A percentile compares a stretch with the other conserved stretches of the same genome.
Conservation (phyloP, 2,329 filamentous ascomycete genomes). For the Claviceps sp. region DNA sequence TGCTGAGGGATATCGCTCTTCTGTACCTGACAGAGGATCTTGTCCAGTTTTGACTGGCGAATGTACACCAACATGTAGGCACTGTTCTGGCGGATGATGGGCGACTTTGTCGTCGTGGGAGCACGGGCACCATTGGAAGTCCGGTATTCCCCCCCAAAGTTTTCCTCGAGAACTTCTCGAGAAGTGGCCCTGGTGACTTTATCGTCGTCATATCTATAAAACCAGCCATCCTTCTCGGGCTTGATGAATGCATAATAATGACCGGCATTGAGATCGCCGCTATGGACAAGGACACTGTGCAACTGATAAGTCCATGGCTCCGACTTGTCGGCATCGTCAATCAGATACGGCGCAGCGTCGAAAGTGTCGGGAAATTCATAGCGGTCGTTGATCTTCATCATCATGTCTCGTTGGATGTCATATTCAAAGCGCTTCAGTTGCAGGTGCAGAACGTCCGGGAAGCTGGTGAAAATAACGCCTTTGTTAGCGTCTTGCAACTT, state of each 20-base stretch:
- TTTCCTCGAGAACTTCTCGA: constrained; percentile 87
- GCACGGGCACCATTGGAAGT: constrained; percentile 34
- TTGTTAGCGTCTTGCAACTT: constrained; percentile 95
- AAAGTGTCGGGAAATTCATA: constrained; percentile 81
- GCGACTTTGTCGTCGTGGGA: constrained; percentile 39
- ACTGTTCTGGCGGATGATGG: constrained; percentile 57
- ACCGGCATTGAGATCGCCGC: constrained; percentile 88
- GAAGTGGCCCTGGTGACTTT: constrained; percentile 89
- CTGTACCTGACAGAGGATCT: constrained; percentile 65
- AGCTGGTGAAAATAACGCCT: constrained; percentile 91
- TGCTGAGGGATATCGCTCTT: constrained; percentile 69
- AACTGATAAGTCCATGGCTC: constrained; percentile 87
- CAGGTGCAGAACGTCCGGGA: constrained; percentile 85
- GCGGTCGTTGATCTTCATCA: constrained; percentile 97
- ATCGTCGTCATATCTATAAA: constrained; percentile 96
- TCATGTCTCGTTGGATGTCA: constrained; percentile 86
- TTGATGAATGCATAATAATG: constrained; percentile 98
- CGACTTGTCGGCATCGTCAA: constrained; percentile 72
- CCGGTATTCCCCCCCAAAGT: constrained; percentile 81
- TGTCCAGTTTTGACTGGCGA: constrained; percentile 70
- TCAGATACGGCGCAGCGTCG: constrained; percentile 76
- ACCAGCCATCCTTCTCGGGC: constrained; percentile 81
- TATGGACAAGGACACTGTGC: constrained; percentile 91
- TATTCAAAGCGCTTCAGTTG: constrained; percentile 98
- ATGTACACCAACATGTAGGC: constrained; percentile 99